Percentiles rank a stretch among this genome's conserved stretches.
Evolutionary conservation across 2,329 filamentous ascomycete species (phyloP).

Genomic region (Albifimbria verrucaria): DNA sequence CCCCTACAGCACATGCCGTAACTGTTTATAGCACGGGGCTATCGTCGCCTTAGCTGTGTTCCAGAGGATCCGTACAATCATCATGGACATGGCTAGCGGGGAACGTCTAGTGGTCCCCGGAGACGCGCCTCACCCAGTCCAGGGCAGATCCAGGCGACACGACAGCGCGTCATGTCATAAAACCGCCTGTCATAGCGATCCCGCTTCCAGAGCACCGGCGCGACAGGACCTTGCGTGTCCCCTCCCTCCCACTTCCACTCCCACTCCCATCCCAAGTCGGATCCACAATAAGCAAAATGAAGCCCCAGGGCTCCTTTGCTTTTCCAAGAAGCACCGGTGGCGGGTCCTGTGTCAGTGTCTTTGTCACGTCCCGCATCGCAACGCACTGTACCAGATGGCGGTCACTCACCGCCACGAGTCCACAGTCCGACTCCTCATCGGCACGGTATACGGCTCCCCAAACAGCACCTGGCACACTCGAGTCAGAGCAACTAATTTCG

Average conservation of each 20-base stretch:
- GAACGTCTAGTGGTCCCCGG: conserved; percentile 13
- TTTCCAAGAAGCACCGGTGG: neutral
- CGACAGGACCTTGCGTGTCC: conserved; percentile 4
- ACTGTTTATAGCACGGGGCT: no score
- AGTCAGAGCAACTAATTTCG: conserved; percentile 21
- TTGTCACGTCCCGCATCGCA: conserved; percentile 1
- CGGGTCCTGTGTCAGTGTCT: neutral
- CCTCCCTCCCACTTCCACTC: neutral
- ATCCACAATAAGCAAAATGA: neutral
- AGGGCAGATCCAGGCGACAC: conserved; percentile 10
- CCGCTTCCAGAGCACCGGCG: conserved; percentile 27
- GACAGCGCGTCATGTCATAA: conserved; percentile 18
- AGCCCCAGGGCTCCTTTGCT: no score
- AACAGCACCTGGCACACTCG: conserved; percentile 16
- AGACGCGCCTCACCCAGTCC: conserved; percentile 4
- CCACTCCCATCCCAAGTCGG: no score
- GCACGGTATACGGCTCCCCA: conserved; percentile 20
- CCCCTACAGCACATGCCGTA: no score
- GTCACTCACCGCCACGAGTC: conserved; percentile 8
- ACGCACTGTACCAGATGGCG: conserved; percentile 22
- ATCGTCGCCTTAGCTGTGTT: no score
- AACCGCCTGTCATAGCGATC: conserved; percentile 24
- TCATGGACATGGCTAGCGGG: conserved; percentile 11
- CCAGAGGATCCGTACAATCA: no score
- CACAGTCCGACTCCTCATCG: conserved; percentile 12